A percentile compares a stretch with the other conserved stretches of the same genome.
These are phyloP conservation scores for Podospora conica DNA, from an alignment of 495 filamentous ascomycete genomes.

Conservation along the genomic window DNA sequence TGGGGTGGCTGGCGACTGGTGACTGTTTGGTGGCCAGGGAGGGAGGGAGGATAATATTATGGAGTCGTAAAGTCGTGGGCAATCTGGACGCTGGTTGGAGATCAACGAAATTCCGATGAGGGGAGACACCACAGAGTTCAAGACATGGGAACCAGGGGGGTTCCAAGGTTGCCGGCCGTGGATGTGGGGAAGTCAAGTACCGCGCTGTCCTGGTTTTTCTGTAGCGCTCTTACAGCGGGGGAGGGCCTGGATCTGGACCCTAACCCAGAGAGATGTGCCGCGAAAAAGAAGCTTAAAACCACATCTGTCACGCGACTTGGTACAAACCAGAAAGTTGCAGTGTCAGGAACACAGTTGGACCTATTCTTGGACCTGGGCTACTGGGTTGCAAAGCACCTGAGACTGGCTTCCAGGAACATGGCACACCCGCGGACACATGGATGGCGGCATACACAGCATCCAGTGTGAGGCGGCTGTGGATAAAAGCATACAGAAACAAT, in stretches of 20 bases:
- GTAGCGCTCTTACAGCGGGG: not conserved
- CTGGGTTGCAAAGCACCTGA: slow-evolving; percentile 12
- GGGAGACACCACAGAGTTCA: not conserved
- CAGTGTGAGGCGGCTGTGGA: not conserved
- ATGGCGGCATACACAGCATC: not conserved
- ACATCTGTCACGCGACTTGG: not conserved
- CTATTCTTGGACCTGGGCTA: not conserved
- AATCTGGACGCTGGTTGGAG: not conserved
- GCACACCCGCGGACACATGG: not conserved
- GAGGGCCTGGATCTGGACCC: not conserved
- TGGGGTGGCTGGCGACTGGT: not conserved
- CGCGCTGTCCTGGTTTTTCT: not conserved
- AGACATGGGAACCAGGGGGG: not conserved
- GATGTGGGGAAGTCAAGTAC: not conserved
- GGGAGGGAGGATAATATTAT: not conserved
- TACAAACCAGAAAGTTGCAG: not conserved
- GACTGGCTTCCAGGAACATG: slow-evolving; percentile 1
- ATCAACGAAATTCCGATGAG: not conserved
- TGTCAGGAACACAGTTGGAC: not conserved
- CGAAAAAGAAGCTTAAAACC: not conserved
- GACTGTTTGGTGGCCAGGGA: not conserved
- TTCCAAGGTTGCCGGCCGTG: not conserved
- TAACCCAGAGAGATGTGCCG: not conserved
- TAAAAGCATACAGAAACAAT: not conserved
- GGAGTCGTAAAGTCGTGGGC: no score